Conservation (phyloP, 768 basidiomycete species). For the Amanita exitialis region DNA sequence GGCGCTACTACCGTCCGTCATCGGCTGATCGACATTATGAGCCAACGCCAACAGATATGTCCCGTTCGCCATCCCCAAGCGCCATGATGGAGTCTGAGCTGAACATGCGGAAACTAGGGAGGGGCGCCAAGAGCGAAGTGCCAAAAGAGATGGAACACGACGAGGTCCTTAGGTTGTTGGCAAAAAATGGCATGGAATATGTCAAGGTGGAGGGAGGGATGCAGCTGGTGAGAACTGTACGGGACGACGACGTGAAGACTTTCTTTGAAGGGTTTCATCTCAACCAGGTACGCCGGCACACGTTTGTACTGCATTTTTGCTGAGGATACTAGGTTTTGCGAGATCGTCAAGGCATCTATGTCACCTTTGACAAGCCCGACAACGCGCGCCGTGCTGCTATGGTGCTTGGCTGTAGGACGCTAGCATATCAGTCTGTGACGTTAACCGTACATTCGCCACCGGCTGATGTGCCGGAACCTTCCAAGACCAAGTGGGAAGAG, state of each 20-base stretch:
- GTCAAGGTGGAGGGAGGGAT: slow-evolving; percentile 46
- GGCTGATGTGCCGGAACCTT: slow-evolving; percentile 19
- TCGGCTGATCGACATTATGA: slow-evolving; percentile 5
- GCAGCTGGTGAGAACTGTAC: slow-evolving; percentile 36
- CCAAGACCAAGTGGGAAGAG: slow-evolving; percentile 41
- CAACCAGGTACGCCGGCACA: slow-evolving; percentile 46
- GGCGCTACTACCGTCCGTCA: neutral
- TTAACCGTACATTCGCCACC: slow-evolving; percentile 41
- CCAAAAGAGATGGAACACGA: slow-evolving; percentile 27
- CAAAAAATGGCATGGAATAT: slow-evolving; percentile 57
- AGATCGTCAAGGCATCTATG: slow-evolving; percentile 67
- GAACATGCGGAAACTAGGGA: slow-evolving; percentile 4
- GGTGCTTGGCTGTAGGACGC: slow-evolving; percentile 46
- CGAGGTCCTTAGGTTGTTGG: slow-evolving; percentile 39
- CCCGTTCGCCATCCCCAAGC: slow-evolving; percentile 24
- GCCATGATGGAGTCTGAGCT: slow-evolving; percentile 4
- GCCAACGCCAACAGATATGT: slow-evolving; percentile 4
- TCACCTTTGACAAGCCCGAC: slow-evolving; percentile 61
- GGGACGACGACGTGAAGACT: slow-evolving; percentile 55
- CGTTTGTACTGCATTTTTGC: slow-evolving; percentile 5
- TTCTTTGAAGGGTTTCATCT: slow-evolving; percentile 67
- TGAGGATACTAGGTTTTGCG: slow-evolving; percentile 45
- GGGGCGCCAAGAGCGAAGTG: slow-evolving; percentile 16
- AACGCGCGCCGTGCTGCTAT: slow-evolving; percentile 59
- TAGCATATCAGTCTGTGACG: slow-evolving; percentile 50